Percentiles rank a stretch among this genome's conserved stretches.
These are phyloP conservation scores for Debaryomyces robertsiae DNA, from an alignment of 1,139 yeast species.

Conservation along the genomic window DNA sequence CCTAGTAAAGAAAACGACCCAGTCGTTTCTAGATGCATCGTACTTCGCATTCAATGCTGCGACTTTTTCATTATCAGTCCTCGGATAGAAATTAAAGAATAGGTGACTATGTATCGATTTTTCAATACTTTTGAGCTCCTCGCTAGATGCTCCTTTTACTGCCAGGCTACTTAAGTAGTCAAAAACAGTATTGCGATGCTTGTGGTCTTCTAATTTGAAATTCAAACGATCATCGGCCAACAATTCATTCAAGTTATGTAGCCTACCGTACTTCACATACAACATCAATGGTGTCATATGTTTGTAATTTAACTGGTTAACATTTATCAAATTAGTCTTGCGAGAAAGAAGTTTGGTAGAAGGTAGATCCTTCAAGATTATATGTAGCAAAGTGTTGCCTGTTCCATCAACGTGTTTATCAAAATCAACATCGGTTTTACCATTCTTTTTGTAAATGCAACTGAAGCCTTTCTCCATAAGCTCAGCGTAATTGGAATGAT, in stretches of 20 bases:
- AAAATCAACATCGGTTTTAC: conserved; percentile 36
- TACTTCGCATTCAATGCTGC: conserved; percentile 38
- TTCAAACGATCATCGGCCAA: conserved; percentile 48
- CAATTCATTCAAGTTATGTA: conserved; percentile 56
- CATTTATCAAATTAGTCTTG: conserved; percentile 43
- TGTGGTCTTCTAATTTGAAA: conserved; percentile 45
- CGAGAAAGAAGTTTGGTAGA: conserved; percentile 37
- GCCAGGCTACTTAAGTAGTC: conserved; percentile 44
- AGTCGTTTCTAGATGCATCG: conserved; percentile 34
- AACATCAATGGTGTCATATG: conserved; percentile 71
- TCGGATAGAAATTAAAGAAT: conserved; percentile 30
- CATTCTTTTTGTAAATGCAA: conserved; percentile 47
- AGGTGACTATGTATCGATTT: conserved; percentile 44
- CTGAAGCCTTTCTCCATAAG: conserved; percentile 52
- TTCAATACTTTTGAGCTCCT: conserved; percentile 40
- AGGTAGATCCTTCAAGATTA: conserved; percentile 52
- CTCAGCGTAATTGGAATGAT: conserved; percentile 61
- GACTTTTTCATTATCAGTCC: conserved; percentile 15
- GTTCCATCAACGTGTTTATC: conserved; percentile 68
- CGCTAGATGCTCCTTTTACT: conserved; percentile 34
- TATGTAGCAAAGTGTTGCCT: conserved; percentile 79
- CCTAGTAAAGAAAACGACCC: conserved; percentile 33
- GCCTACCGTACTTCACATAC: conserved; percentile 68
- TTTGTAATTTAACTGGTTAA: conserved; percentile 64
- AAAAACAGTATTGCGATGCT: conserved; percentile 45